Evolutionary conservation across 768 basidiomycete genomes (phyloP), one percentile per base, ranked within the genome.

Genomic region (Trametes coccinea): DNA sequence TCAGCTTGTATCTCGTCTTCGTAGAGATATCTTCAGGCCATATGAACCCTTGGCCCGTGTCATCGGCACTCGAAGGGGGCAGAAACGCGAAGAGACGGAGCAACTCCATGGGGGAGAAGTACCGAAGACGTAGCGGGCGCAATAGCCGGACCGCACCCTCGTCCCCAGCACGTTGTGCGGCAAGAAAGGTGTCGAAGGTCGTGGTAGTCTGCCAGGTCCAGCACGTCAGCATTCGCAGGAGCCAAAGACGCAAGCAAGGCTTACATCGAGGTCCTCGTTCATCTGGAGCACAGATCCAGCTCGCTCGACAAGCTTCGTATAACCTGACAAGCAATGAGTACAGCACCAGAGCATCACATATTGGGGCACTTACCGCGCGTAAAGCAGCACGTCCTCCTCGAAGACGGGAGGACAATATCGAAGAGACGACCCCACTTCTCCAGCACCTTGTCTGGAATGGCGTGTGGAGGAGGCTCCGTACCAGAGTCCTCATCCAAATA

Each of bases 361-460:
- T 13, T n/a, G 16, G 16, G 17, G n/a, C 3, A 57, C 63, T 10
- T 65, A 90, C 90, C 89, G 74, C 91, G 76, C 16, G 91, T 93
- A 70, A 93, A 93, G 71, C 92, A 93, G 65, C 92, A 93, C 1
- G 84, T 85, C 47, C 88, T 77, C 40, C 70, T 73, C 31, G 82
- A 75, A 9, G 84, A 85, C 0, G 89, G 88, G 9, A 81, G 70
- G 10, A 91, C 88, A 48, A 93, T 91, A 64, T 93, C 92, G 67
- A 93, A 93, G 29, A 92, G 73, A 30, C 86, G 78, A 3, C 89
- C 90, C 88, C 91, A 92, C 74, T 87, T 91, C 64, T 72, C 66
- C 4, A 93, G 73, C 17, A 90, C 79, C 56, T 81, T 84, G 54
- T 87, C 84, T 2, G 88, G 82, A 10, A 93, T 77, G 22, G 67